Evolutionary conservation across 2,329 filamentous ascomycete genomes (phyloP), one percentile per base, ranked within the genome.

Genomic region (Mycogone perniciosa): DNA sequence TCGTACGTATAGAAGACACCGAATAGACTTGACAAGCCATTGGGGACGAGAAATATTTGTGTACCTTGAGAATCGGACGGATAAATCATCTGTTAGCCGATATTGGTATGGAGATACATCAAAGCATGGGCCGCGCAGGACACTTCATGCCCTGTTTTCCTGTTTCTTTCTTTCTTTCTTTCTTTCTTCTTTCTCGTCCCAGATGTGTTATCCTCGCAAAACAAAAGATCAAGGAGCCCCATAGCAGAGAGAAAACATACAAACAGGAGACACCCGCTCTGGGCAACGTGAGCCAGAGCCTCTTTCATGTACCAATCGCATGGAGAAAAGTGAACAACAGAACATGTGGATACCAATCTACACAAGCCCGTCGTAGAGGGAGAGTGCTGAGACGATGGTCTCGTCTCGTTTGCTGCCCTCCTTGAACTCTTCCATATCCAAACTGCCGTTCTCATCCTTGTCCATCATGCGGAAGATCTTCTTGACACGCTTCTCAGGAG

Each of bases 401-500:
- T 97, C 92, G 71, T 99, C 93, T 54, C 91, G 88, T 77, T 97
- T 96, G 76, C 90, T 96, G 60, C 93, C 93, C 74, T 99, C 93
- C 75, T 97, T 97, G 79, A 99, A 99, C 70, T 99, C 93, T 55
- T 91, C 86, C 80, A 96, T 92, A 68, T 97, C 92, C 62, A 99
- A 75, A 65, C 88, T 95, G 61, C 92, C 93, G 67, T 97, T 97
- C 75, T 97, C 92, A 69, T 99, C 93, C 80, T 99, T 99, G 77
- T 99, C 93, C 93, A 99, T 99, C 93, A 97, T 97, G 64, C 86
- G 81, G 79, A 99, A 99, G 70, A 99, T 97, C 79, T 99, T 99
- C 71, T 80, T 84, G 56, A 99, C 93, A 57, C 93, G 86, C 77
- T 99, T 99, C 78, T 97, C 92, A 13, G 93, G 93, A 51, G 93